Base-by-base conservation (phyloP, 139 green algal genomes). In the Picochlorum sp. region DNA sequence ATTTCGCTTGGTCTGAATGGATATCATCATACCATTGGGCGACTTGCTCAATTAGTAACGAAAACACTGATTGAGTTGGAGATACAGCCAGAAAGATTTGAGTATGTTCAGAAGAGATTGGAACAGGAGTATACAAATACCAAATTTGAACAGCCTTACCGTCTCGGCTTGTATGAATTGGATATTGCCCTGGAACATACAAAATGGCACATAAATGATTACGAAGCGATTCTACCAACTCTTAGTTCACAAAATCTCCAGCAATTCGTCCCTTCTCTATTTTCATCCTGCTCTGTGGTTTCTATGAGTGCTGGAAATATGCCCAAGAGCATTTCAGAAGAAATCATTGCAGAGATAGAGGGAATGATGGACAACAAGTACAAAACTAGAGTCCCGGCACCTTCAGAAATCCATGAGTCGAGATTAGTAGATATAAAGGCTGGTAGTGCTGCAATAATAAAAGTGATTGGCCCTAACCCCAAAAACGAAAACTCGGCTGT, bases 1-100 rank as follows among this genome's bases (percentile, higher is more conserved):
- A 57, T 84, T 32, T 36, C 75, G 26, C 7, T 81, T 4, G 51
- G 26, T 14, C 51, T 55, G 8, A 77, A 57, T 5, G 89, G 88
- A 24, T 96, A 94, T 77, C 81, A 58, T 68, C 73, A 96, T 78
- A 95, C 87, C 62, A 70, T 95, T 47, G 61, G 68, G 1, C 29
- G 66, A 30, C 72, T 95, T 51, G 53, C 40, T 35, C 33, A 73
- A 22, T 75, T 67, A 26, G 79, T 96, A 47, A 55, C 96, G 49
- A 54, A 73, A 6, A 18, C 64, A 29, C 30, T 89, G 20, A 50
- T 72, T 7, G 32, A 10, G 22, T 87, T 94, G 54, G 40, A 73
- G 36, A 73, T 90, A 35, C 28, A 63, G 25, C 41, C 58, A 7
- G 77, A 91, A 16, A 60, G 86, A 1, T 96, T 96, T 53, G 55